A percentile compares a stretch with the other conserved stretches of the same genome.
These are phyloP conservation scores for Bacterosira constricta DNA, from an alignment of 108 stramenopile genomes.

Conservation along the genomic window DNA sequence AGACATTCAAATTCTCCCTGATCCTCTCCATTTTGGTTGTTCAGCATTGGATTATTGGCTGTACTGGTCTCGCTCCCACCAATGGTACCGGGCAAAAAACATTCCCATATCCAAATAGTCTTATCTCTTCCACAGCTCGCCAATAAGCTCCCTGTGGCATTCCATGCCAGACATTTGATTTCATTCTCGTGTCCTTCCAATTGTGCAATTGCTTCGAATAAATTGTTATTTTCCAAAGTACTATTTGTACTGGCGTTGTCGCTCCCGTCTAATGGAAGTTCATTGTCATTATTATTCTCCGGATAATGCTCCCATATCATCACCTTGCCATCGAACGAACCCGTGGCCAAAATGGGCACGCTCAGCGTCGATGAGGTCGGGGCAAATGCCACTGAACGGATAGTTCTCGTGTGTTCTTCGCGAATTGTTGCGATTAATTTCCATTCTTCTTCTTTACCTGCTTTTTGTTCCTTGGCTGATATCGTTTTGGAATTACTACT, in stretches of 20 bases:
- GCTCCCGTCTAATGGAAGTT: not conserved
- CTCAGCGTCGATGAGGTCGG: constrained; percentile 48
- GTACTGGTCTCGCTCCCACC: constrained; percentile 54
- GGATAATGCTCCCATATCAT: constrained; percentile 76
- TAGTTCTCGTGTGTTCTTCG: constrained; percentile 56
- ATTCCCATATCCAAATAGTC: constrained; percentile 98
- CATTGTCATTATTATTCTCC: constrained; percentile 1
- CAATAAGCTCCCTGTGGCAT: constrained; percentile 82
- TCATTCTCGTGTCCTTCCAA: constrained; percentile 94
- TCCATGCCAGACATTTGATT: constrained; percentile 93
- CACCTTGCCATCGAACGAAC: constrained; percentile 92
- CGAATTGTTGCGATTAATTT: constrained; percentile 42
- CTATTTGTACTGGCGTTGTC: too few species aligned
- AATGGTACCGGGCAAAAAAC: constrained; percentile 70
- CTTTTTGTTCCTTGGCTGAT: not conserved
- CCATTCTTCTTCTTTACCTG: constrained; percentile 12
- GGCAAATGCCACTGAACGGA: constrained; percentile 75
- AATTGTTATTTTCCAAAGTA: constrained; percentile 6
- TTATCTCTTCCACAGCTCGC: constrained; percentile 98
- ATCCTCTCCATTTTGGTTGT: constrained; percentile 6
- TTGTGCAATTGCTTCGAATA: constrained; percentile 83
- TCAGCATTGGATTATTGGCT: not conserved
- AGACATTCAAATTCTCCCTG: constrained; percentile 91
- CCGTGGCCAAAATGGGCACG: constrained; percentile 72
- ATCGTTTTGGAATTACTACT: not conserved